Percentiles rank a stretch among this genome's conserved stretches.
phyloP scores from a whole-genome alignment of 1,139 yeast species.

The Suhomyces terraborum region DNA sequence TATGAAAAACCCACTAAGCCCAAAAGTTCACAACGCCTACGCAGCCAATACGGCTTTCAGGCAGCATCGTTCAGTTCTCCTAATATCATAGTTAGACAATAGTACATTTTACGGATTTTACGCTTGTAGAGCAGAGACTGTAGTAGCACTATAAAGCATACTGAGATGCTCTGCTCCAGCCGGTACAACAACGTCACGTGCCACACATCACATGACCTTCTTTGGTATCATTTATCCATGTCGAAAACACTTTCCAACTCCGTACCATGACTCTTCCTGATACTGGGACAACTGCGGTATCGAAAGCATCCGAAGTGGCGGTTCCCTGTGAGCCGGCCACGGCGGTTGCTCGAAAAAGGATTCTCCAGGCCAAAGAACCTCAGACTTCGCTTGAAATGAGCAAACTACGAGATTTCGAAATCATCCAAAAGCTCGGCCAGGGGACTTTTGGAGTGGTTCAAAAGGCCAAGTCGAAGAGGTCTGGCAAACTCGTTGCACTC shows the following conservation, averaged over 20 bases:
- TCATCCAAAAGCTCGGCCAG: slow-evolving; percentile 46
- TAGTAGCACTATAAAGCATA: too few relatives aligned
- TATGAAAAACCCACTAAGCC: background rate
- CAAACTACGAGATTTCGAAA: slow-evolving; percentile 33
- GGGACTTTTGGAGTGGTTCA: slow-evolving; percentile 55
- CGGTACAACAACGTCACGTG: background rate
- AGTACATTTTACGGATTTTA: background rate
- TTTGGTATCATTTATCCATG: background rate
- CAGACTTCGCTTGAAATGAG: slow-evolving; percentile 32
- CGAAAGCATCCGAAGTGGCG: background rate
- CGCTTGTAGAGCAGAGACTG: background rate
- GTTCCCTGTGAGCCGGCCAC: slow-evolving; percentile 2
- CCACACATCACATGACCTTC: background rate
- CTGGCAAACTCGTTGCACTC: slow-evolving; percentile 49
- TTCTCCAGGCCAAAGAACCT: slow-evolving; percentile 10
- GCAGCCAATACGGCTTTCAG: too few relatives aligned
- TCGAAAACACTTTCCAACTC: background rate
- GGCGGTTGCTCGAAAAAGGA: slow-evolving; percentile 4
- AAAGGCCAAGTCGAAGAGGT: slow-evolving; percentile 37
- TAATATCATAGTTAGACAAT: slow-evolving; percentile 5
- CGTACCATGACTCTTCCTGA: slow-evolving; percentile 5
- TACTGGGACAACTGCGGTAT: background rate
- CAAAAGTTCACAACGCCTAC: too few relatives aligned
- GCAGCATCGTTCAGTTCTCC: slow-evolving; percentile 1
- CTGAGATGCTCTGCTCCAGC: too few relatives aligned